Evolutionary conservation across 2,329 filamentous ascomycete genomes (phyloP), one percentile per base, ranked within the genome.

Genomic region (Fusarium odoratissimum): DNA sequence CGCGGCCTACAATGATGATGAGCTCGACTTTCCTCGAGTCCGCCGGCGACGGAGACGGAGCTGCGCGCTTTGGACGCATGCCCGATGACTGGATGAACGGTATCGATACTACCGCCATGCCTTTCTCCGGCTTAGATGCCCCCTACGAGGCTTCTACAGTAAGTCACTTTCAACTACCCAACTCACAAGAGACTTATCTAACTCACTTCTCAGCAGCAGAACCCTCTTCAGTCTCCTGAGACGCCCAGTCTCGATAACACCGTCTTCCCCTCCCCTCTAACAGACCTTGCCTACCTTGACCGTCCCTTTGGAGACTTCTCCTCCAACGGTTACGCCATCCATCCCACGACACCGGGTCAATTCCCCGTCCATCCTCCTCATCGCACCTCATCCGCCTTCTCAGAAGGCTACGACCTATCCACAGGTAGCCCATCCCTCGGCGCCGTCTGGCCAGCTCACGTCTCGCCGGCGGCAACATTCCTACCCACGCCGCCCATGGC

Each of bases 231-330:
- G 48, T 76, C 75, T 38, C 76, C 76, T 28, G 73, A 75, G 66
- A 74, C 71, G 17, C 64, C 73, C 14, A 65, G 64, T 63, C 70
- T 77, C 62, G 76, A 78, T 56, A 74, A 77, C 60, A 73, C 71
- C 23, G 66, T 75, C 57, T 75, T 77, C 60, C 71, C 76, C 11
- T 73, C 76, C 23, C 67, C 69, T 23, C 49, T 75, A 56, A 64
- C 74, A 46, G 76, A 75, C 65, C 68, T 76, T 59, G 64, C 74
- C 58, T 77, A 75, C 69, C 64, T 75, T 67, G 72, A 77, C 60
- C 64, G 61, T 33, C 42, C 68, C 25, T 77, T 77, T 60, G 71
- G 71, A 35, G 69, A 76, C 58, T 77, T 76, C 46, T 65, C 75
- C 45, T 41, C 73, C 23, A 64, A 62, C 37, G 61, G 59, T 57